phyloP scores from a whole-genome alignment of 108 stramenopile genomes.

The Cyclotella kingstonii region DNA sequence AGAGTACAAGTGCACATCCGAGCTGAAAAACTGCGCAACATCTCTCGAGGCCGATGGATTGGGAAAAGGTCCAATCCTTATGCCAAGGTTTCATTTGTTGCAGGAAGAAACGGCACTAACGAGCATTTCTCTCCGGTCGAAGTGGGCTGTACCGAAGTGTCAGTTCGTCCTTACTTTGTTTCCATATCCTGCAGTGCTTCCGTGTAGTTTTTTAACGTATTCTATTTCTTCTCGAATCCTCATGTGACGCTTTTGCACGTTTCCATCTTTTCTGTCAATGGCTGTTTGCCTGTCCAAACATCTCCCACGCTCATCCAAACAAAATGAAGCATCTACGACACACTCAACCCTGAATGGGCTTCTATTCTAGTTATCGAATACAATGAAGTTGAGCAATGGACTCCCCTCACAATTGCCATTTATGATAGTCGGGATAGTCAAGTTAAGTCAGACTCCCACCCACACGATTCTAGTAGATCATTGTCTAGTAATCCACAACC shows the following conservation, averaged over 20 bases:
- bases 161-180: background rate
- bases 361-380: slow-evolving; percentile 13
- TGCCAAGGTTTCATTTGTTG: no score
- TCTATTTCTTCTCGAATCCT: no score
- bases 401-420: slow-evolving; percentile 17
- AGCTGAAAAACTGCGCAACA: slow-evolving; percentile 22
- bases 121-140: no score
- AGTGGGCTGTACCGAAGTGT: background rate
- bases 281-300: no score
- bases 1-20: slow-evolving; percentile 31
- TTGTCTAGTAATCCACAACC: background rate
- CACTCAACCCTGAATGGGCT: slow-evolving; percentile 11
- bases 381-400: slow-evolving; percentile 13
- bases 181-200: no score
- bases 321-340: background rate
- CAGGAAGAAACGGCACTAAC: no score
- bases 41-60: slow-evolving; percentile 8
- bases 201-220: no score
- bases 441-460: no score
- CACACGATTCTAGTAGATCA: background rate
- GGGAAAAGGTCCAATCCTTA: slow-evolving; percentile 27
- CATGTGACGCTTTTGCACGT: no score
- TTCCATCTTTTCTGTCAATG: no score
- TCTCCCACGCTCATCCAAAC: background rate
- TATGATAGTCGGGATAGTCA: slow-evolving; percentile 4